These are phyloP conservation scores for Chaetomiaceae sp. DNA, from an alignment of 2,329 filamentous ascomycete species.

Conservation along the genomic window DNA sequence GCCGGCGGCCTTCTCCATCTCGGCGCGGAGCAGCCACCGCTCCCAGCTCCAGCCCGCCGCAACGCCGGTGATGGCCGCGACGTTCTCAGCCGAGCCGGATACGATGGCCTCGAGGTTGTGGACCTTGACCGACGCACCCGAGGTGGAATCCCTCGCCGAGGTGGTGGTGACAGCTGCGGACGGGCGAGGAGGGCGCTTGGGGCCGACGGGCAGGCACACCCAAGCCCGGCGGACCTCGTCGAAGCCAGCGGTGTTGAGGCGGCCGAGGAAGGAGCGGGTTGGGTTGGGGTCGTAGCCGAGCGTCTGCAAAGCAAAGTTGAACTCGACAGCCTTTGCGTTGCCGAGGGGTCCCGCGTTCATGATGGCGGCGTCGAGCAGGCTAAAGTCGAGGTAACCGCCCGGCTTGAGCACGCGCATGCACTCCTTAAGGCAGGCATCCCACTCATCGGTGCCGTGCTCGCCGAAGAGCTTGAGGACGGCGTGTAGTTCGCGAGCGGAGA, in stretches of 20 bases:
- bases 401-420: slow-evolving; percentile 90
- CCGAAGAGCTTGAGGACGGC: slow-evolving; percentile 71
- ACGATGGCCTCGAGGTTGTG: slow-evolving; percentile 59
- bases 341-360: slow-evolving; percentile 76
- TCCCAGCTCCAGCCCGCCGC: slow-evolving; percentile 92
- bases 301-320: slow-evolving; percentile 82
- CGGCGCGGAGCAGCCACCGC: slow-evolving; percentile 86
- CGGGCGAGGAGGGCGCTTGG: slow-evolving; percentile 34
- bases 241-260: slow-evolving; percentile 73
- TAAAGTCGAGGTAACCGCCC: slow-evolving; percentile 88
- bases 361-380: slow-evolving; percentile 83
- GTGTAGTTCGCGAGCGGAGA: slow-evolving; percentile 85
- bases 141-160: slow-evolving; percentile 10
- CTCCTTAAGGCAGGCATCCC: slow-evolving; percentile 78
- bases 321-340: slow-evolving; percentile 82
- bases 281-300: slow-evolving; percentile 85
- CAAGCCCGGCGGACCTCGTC: slow-evolving; percentile 77
- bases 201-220: slow-evolving; percentile 82
- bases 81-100: slow-evolving; percentile 64
- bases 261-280: slow-evolving; percentile 73
- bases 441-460: slow-evolving; percentile 73
- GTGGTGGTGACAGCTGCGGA: slow-evolving; percentile 15
- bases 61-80: slow-evolving; percentile 72
- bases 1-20: slow-evolving; percentile 73
- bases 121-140: slow-evolving; percentile 38